Conservation (phyloP, 768 basidiomycete species). For the Melanogaster broomeanus region DNA sequence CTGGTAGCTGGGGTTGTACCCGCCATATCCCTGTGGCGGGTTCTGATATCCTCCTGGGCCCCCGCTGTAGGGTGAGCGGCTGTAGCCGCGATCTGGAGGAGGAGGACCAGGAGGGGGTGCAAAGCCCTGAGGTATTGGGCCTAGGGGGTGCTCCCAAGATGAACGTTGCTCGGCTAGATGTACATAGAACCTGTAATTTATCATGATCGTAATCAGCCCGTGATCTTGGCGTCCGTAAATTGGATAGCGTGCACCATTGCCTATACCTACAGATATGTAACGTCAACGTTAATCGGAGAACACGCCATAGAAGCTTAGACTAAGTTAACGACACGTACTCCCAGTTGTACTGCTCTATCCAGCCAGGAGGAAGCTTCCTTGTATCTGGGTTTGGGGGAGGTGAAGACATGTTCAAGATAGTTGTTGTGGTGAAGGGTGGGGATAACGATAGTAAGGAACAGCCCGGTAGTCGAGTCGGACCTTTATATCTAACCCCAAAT, state of each 20-base stretch:
- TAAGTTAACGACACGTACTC: constrained; percentile 48
- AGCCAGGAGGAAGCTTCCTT: constrained; percentile 64
- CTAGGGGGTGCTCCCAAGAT: constrained; percentile 72
- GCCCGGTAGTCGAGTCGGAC: constrained; percentile 1
- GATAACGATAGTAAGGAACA: constrained; percentile 10
- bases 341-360: constrained; percentile 65
- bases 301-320: constrained; percentile 23
- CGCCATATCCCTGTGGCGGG: constrained; percentile 17
- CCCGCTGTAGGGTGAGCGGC: constrained; percentile 30
- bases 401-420: constrained; percentile 39
- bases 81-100: constrained; percentile 38
- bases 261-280: constrained; percentile 49
- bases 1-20: constrained; percentile 27
- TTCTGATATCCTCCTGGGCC: constrained; percentile 24
- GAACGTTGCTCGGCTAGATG: constrained; percentile 59
- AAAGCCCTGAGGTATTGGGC: constrained; percentile 38
- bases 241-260: constrained; percentile 54
- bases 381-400: constrained; percentile 55
- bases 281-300: constrained; percentile 25
- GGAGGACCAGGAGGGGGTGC: constrained; percentile 46
- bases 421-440: constrained; percentile 21
- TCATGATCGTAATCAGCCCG: background rate
- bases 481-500: constrained; percentile 26
- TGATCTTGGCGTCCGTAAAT: background rate
- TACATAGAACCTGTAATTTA: constrained; percentile 68